Evolutionary conservation across 1,139 yeast genomes (phyloP), one percentile per base, ranked within the genome.

Genomic region (Candida sp.): DNA sequence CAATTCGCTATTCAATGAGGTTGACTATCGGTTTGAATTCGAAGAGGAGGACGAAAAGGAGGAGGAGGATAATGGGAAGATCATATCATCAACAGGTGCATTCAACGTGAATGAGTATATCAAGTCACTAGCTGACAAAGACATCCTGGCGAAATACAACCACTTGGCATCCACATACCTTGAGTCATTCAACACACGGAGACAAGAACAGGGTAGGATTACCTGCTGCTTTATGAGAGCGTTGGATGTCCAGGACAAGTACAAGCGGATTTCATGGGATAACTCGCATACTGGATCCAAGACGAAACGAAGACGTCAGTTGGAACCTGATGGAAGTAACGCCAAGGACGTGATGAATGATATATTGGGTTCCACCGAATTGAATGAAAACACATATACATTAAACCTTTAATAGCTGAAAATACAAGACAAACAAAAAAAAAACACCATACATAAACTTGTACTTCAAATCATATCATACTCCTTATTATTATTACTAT

Each of bases 1-100:
- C 51, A 67, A 65, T 26, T 41, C 53, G 9, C 34, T 68, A 42
- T 69, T 72, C 47, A 61, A 60, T 12, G 56, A 60, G 7, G 55
- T 61, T 9, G 49, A 53, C 4, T 67, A 62, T 49, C 51, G 57
- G 6, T 70, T 69, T 47, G 71, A 68, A 45, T 60, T 60, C 41
- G 68, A 49, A 1, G 51, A 47, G n/a, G n/a, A n/a, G n/a, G n/a
- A n/a, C n/a, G n/a, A n/a, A n/a, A n/a, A n/a, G 1, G 48, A 46
- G 0, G 54, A 54, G 1, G 56, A 53, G 25, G 31, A 7, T 4
- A 31, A 38, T 8, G 28, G 27, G 3, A 7, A 26, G 9, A 55
- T 47, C 1, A 32, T 52, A 12, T 46, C 46, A 2, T 30, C 48
- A n/a, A 44, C 45, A 12, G 51, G 49, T 7, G 58, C 53, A 8